Percentiles rank a stretch among this genome's conserved stretches.
These are phyloP conservation scores for Verticillium zaregamsianum DNA, from an alignment of 2,329 filamentous ascomycete species.

Conservation along the genomic window DNA sequence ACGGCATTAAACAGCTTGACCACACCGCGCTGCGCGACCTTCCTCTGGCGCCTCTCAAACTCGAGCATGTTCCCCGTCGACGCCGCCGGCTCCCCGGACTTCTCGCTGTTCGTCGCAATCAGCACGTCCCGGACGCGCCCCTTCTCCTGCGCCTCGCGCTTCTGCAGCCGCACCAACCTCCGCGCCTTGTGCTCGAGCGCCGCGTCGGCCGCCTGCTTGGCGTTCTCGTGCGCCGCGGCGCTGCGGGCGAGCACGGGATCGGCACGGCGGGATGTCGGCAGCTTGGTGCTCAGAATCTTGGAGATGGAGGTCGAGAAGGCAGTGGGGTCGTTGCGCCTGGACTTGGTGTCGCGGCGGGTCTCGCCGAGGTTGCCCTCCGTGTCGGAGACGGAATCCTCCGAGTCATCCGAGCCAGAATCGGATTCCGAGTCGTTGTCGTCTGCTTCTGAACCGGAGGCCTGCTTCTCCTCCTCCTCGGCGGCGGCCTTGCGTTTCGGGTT, in stretches of 20 bases:
- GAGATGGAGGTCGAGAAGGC: slow-evolving; percentile 91
- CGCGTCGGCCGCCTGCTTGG: slow-evolving; percentile 67
- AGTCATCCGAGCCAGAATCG: slow-evolving; percentile 19
- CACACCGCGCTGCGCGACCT: slow-evolving; percentile 89
- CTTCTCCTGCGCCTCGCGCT: slow-evolving; percentile 74
- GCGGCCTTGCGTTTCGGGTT: slow-evolving; percentile 14
- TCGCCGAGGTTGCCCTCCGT: slow-evolving; percentile 34
- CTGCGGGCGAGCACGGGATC: slow-evolving; percentile 92
- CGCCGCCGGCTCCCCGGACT: slow-evolving; percentile 30
- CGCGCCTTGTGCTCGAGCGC: slow-evolving; percentile 79
- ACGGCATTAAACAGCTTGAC: slow-evolving; percentile 97
- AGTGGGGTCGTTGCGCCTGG: slow-evolving; percentile 86
- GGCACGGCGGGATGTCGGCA: slow-evolving; percentile 73
- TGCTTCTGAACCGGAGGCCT: slow-evolving; percentile 21
- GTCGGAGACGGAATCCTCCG: slow-evolving; percentile 21
- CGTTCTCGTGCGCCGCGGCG: slow-evolving; percentile 66
- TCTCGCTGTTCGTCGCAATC: slow-evolving; percentile 53
- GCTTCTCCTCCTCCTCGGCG: slow-evolving; percentile 26
- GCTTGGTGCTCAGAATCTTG: slow-evolving; percentile 87
- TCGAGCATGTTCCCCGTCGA: slow-evolving; percentile 57
- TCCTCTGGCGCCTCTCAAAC: slow-evolving; percentile 74
- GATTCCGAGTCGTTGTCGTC: slow-evolving; percentile 28
- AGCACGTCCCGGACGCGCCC: slow-evolving; percentile 86
- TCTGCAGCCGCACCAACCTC: slow-evolving; percentile 74
- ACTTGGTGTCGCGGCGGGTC: slow-evolving; percentile 42